Evolutionary conservation across 805 yeast species (phyloP).

Genomic region (Kazachstania viticola): DNA sequence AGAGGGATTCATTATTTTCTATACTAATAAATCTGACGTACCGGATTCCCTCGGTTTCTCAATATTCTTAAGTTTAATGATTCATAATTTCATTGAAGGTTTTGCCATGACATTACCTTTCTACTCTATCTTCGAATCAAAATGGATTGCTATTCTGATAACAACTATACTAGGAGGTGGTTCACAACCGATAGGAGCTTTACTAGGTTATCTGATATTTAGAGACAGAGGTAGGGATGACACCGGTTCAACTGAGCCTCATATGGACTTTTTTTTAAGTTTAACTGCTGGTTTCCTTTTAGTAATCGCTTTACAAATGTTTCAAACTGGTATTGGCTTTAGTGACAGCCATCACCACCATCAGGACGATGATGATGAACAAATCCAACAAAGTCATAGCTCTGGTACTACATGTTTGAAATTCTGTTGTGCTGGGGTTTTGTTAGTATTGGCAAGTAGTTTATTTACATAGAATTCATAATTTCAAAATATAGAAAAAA

Average conservation of each 20-base stretch:
- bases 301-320: conserved; percentile 78
- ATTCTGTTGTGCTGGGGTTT: conserved; percentile 27
- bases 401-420: conserved; percentile 25
- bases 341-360: conserved; percentile 51
- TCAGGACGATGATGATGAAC: conserved; percentile 16
- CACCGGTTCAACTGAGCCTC: conserved; percentile 26
- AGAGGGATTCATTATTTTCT: conserved; percentile 82
- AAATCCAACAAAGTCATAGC: conserved; percentile 20
- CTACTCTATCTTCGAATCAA: conserved; percentile 58
- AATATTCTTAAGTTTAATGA: conserved; percentile 71
- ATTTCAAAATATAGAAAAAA: too few relatives aligned
- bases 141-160: conserved; percentile 50
- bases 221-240: conserved; percentile 26
- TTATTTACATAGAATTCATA: too few relatives aligned
- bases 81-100: conserved; percentile 91
- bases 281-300: conserved; percentile 76
- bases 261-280: conserved; percentile 41
- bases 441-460: conserved; percentile 21
- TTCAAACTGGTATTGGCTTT: conserved; percentile 68
- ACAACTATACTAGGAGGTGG: conserved; percentile 67
- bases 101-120: conserved; percentile 88
- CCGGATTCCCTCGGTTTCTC: conserved; percentile 51
- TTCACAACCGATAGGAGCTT: conserved; percentile 85
- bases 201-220: conserved; percentile 48
- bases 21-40: conserved; percentile 37